Evolutionary conservation across 441 rosid genomes (phyloP).

Genomic region (Arabidopsis lyrata): DNA sequence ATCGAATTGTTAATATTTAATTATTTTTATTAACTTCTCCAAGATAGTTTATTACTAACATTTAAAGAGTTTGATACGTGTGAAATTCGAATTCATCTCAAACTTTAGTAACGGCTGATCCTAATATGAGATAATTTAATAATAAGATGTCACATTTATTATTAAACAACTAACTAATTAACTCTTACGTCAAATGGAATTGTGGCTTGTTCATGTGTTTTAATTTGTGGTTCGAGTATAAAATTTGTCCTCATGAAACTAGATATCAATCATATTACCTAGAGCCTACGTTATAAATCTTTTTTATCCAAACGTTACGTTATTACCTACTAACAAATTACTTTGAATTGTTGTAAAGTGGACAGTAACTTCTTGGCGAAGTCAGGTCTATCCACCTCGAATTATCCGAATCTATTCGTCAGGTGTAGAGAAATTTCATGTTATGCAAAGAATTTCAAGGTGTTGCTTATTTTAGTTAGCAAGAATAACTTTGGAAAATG

Average conservation of each 20-base stretch:
- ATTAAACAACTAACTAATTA: too few relatives aligned
- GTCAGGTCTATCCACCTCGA: background rate
- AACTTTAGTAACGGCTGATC: background rate
- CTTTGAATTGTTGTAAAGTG: constrained; percentile 9
- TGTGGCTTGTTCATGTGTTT: background rate
- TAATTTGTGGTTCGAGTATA: background rate
- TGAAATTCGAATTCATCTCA: background rate
- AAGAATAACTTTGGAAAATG: background rate
- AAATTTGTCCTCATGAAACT: too few relatives aligned
- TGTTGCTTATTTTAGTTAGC: constrained; percentile 7
- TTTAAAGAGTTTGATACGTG: constrained; percentile 24
- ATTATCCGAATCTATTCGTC: background rate
- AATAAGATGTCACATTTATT: too few relatives aligned
- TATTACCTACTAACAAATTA: background rate
- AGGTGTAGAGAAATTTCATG: constrained; percentile 20
- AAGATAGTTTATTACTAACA: background rate
- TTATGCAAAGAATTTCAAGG: background rate
- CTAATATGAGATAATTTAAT: background rate
- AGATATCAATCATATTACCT: too few relatives aligned
- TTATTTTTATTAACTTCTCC: background rate
- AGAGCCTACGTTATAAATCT: background rate
- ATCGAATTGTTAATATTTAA: background rate
- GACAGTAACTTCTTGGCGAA: constrained; percentile 6
- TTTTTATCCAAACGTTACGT: constrained; percentile 1
- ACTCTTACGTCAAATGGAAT: too few relatives aligned